Percentiles rank a stretch among this genome's conserved stretches.
phyloP scores from a whole-genome alignment of 306 rosid genomes.

The Dryas octopetala region DNA sequence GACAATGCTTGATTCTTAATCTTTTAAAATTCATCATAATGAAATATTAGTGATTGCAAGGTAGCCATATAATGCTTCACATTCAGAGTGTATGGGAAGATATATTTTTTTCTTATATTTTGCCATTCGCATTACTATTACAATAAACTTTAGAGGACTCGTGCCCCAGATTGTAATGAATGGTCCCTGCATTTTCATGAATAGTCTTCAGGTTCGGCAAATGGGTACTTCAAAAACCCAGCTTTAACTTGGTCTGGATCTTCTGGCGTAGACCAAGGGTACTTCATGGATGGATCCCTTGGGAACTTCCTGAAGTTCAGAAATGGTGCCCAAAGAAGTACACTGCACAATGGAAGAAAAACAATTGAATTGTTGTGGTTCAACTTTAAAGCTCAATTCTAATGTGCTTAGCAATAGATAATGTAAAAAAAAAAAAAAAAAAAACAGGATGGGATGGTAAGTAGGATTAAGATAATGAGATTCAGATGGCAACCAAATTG shows the following conservation, averaged over 20 bases:
- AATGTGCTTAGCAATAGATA: too few relatives aligned
- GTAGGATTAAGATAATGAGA: too few relatives aligned
- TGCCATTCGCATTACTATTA: background rate
- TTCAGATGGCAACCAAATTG: too few relatives aligned
- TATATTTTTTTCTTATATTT: too few relatives aligned
- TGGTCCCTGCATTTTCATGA: slow-evolving; percentile 28
- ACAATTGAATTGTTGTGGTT: background rate
- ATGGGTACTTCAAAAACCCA: slow-evolving; percentile 60
- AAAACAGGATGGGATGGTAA: too few relatives aligned
- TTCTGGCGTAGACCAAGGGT: slow-evolving; percentile 83
- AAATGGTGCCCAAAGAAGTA: slow-evolving; percentile 93
- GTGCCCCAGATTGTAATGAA: slow-evolving; percentile 3
- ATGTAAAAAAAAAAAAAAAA: too few relatives aligned
- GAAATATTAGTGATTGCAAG: too few relatives aligned
- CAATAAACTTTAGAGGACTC: background rate
- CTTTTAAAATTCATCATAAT: too few relatives aligned
- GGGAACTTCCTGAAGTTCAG: slow-evolving; percentile 93
- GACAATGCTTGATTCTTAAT: too few relatives aligned
- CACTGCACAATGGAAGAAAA: slow-evolving; percentile 40
- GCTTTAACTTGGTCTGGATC: slow-evolving; percentile 59
- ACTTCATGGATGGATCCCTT: slow-evolving; percentile 72
- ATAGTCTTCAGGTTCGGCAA: slow-evolving; percentile 73
- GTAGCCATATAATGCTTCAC: too few relatives aligned
- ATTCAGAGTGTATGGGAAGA: background rate
- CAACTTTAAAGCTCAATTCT: background rate